phyloP scores from a whole-genome alignment of 768 basidiomycete species.

The Cystobasidium onofrii region DNA sequence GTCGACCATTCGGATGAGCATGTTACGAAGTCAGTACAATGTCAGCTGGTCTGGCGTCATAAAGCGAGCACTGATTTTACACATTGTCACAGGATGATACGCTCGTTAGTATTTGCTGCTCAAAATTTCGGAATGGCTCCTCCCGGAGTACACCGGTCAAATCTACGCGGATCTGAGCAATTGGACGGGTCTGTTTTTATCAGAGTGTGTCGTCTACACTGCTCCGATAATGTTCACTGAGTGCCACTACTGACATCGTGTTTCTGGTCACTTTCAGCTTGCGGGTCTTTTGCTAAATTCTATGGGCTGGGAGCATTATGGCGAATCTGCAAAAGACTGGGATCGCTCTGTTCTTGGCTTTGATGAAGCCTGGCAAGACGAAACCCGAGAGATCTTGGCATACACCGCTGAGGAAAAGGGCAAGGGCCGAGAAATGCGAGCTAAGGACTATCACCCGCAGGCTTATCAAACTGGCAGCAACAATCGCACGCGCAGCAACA shows the following conservation, averaged over 20 bases:
- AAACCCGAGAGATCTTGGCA: neutral
- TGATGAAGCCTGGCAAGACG: slow-evolving; percentile 35
- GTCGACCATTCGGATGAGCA: slow-evolving; percentile 41
- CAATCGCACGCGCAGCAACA: neutral
- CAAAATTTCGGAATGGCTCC: slow-evolving; percentile 35
- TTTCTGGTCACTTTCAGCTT: slow-evolving; percentile 1
- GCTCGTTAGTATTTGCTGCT: slow-evolving; percentile 39
- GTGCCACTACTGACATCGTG: neutral
- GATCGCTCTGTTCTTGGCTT: slow-evolving; percentile 38
- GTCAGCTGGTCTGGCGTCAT: no score
- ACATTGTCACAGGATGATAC: slow-evolving; percentile 13
- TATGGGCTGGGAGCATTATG: slow-evolving; percentile 41
- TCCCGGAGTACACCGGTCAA: slow-evolving; percentile 30
- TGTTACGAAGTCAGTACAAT: slow-evolving; percentile 32
- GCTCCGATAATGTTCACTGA: neutral
- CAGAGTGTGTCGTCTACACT: slow-evolving; percentile 30
- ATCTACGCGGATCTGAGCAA: slow-evolving; percentile 30
- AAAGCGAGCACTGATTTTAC: neutral
- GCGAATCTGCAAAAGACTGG: slow-evolving; percentile 33
- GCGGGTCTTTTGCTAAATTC: slow-evolving; percentile 36
- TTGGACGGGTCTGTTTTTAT: slow-evolving; percentile 42
- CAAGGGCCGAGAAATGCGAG: neutral
- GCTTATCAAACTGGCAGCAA: neutral
- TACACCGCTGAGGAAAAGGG: neutral
- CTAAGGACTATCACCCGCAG: neutral